Percentiles rank a stretch among this genome's conserved stretches.
These are phyloP conservation scores for Histomonas meleagridis DNA, from an alignment of 208 protist genomes.

Conservation along the genomic window DNA sequence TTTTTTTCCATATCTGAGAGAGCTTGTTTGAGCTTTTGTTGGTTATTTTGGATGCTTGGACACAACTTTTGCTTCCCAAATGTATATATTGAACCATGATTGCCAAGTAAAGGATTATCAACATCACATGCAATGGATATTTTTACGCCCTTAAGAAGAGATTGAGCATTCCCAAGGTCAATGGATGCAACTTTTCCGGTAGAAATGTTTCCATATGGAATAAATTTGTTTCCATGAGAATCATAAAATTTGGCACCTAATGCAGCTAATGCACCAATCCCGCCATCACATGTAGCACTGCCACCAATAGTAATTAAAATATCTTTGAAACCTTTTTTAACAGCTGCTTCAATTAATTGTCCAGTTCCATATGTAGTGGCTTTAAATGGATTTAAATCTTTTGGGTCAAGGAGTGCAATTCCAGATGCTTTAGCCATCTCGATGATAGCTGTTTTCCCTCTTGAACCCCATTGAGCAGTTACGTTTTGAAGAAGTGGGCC, in stretches of 20 bases:
- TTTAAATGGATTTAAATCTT: background rate
- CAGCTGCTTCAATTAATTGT: background rate
- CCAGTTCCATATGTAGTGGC: conserved; percentile 34
- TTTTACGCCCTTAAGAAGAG: background rate
- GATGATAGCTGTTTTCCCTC: conserved; percentile 16
- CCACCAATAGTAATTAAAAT: conserved; percentile 32
- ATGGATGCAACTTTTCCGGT: background rate
- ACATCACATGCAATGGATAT: conserved; percentile 35
- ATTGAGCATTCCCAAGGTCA: background rate
- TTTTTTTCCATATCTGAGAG: background rate
- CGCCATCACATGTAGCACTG: conserved; percentile 25
- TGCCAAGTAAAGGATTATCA: conserved; percentile 25
- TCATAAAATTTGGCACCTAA: conserved; percentile 27
- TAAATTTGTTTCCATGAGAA: background rate
- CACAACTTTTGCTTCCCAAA: conserved; percentile 22
- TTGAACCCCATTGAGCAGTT: background rate
- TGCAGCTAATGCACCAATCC: background rate
- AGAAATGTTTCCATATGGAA: background rate
- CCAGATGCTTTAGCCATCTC: conserved; percentile 33
- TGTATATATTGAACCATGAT: background rate
- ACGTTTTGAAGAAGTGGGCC: background rate
- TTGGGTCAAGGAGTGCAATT: background rate
- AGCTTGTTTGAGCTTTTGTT: background rate
- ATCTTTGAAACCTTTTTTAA: conserved; percentile 20
- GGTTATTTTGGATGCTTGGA: background rate